phyloP scores from a whole-genome alignment of 768 basidiomycete genomes.

The Pleurotus cornucopiae region DNA sequence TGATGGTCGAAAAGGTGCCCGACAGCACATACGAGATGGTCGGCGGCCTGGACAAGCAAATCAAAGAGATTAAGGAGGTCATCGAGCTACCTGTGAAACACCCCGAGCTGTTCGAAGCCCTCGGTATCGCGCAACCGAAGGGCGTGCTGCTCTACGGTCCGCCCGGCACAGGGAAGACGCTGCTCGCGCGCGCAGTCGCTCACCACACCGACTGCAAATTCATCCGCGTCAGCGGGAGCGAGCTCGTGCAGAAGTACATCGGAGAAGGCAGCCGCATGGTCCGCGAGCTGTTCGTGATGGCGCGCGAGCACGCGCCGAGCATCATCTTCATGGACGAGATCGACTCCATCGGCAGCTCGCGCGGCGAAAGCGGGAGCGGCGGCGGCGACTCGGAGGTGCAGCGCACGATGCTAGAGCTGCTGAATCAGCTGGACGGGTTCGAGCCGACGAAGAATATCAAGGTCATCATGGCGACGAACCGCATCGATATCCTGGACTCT shows the following conservation, averaged over 20 bases:
- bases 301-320: conserved; percentile 92
- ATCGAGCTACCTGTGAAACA: conserved; percentile 87
- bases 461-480: conserved; percentile 94
- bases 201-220: conserved; percentile 98
- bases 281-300: conserved; percentile 97
- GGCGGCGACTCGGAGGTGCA: conserved; percentile 89
- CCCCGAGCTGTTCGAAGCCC: conserved; percentile 92
- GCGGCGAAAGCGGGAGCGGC: conserved; percentile 89
- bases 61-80: conserved; percentile 96
- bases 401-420: conserved; percentile 83
- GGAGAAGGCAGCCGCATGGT: conserved; percentile 99
- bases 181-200: conserved; percentile 91
- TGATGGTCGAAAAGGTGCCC: conserved; percentile 99
- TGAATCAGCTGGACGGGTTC: conserved; percentile 88
- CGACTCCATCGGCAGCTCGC: conserved; percentile 91
- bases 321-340: conserved; percentile 99
- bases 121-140: conserved; percentile 96
- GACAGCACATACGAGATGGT: conserved; percentile 99
- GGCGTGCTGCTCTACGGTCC: conserved; percentile 95
- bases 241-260: conserved; percentile 97
- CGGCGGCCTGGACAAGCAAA: conserved; percentile 96
- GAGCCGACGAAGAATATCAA: conserved; percentile 98
- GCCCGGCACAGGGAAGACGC: conserved; percentile 94
- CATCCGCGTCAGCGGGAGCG: conserved; percentile 91
- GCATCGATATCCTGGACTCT: conserved; percentile 95